Evolutionary conservation across 495 filamentous ascomycete genomes (phyloP).

Genomic region (Venustampulla echinocandica): DNA sequence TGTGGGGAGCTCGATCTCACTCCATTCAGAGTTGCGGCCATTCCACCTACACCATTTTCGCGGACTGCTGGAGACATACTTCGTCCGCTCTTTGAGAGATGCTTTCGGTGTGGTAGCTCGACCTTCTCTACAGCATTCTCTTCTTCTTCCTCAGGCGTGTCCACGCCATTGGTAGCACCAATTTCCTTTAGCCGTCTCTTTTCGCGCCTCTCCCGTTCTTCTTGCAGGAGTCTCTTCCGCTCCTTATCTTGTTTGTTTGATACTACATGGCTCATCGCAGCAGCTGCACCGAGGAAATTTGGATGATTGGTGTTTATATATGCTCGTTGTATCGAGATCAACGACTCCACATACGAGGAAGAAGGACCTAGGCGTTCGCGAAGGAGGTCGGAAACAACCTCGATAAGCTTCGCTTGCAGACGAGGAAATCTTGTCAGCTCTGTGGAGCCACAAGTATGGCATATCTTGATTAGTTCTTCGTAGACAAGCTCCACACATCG

Average conservation of each 20-base stretch:
- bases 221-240: constrained; percentile 64
- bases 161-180: constrained; percentile 66
- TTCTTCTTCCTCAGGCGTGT: constrained; percentile 62
- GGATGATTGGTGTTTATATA: constrained; percentile 99
- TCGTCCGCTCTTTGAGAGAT: constrained; percentile 51
- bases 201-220: constrained; percentile 79
- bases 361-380: constrained; percentile 85
- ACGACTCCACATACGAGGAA: constrained; percentile 84
- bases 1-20: constrained; percentile 53
- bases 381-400: constrained; percentile 94
- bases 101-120: constrained; percentile 49
- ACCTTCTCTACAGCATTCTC: constrained; percentile 46
- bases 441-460: constrained; percentile 94
- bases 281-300: constrained; percentile 94
- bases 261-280: constrained; percentile 96
- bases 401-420: constrained; percentile 92
- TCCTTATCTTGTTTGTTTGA: constrained; percentile 90
- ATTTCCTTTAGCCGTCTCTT: constrained; percentile 72
- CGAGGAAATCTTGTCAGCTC: constrained; percentile 88
- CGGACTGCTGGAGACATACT: constrained; percentile 78
- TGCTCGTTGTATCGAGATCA: constrained; percentile 93
- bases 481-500: constrained; percentile 97
- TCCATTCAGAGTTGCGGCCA: constrained; percentile 61
- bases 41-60: constrained; percentile 36
- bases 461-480: constrained; percentile 98